Evolutionary conservation across 306 rosid genomes (phyloP).

Genomic region (Acmispon strigosus): DNA sequence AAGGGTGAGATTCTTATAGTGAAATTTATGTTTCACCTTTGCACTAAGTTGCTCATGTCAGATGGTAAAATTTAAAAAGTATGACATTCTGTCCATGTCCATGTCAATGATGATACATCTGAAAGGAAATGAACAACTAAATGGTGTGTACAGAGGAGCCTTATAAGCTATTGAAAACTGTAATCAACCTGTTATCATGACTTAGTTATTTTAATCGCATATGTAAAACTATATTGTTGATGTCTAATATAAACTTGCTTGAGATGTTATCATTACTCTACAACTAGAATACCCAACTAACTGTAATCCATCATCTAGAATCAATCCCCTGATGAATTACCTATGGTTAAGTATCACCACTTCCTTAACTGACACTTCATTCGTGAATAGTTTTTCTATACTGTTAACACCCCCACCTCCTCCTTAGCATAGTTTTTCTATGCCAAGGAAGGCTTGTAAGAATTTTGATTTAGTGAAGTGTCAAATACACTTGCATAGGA

Average conservation of each 20-base stretch:
- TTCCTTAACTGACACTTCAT: background rate
- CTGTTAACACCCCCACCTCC: background rate
- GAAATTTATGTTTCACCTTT: conserved; percentile 20
- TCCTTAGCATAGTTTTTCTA: too few relatives aligned
- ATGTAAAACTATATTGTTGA: background rate
- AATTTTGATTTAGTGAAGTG: background rate
- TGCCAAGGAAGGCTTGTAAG: background rate
- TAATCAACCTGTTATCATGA: background rate
- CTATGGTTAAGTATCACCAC: background rate
- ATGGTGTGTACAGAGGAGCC: conserved; percentile 4
- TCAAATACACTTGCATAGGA: background rate
- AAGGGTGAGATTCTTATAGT: conserved; percentile 37
- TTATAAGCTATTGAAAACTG: conserved; percentile 14
- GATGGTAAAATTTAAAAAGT: background rate
- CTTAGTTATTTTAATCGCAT: background rate
- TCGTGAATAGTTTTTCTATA: background rate
- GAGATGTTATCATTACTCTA: background rate
- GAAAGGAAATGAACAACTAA: conserved; percentile 10
- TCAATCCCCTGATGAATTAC: background rate
- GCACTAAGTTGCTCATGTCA: conserved; percentile 2
- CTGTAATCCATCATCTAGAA: background rate
- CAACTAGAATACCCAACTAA: background rate
- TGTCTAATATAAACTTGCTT: background rate
- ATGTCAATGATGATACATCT: conserved; percentile 6
- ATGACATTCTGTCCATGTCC: background rate